Evolutionary conservation across 2,329 filamentous ascomycete species (phyloP), one percentile per base, ranked within the genome.

Genomic region (Fusarium dlaminii): DNA sequence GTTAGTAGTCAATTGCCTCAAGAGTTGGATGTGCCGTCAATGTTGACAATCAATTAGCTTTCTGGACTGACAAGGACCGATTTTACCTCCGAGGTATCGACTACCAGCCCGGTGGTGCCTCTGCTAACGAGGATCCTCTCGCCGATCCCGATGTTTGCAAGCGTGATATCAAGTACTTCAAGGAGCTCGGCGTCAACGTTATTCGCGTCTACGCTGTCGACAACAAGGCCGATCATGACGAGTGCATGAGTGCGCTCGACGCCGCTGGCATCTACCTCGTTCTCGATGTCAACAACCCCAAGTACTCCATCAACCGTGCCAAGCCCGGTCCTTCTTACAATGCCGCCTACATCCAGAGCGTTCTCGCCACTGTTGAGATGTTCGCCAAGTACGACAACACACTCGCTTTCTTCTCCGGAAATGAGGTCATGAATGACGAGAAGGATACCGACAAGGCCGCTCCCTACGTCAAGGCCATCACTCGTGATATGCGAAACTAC

Each of bases 151-250:
- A 83, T 8, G 84, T 87, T 79, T 98, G 95, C 89, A 88, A 90
- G 82, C 92, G 95, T 74, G 94, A 97, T 80, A 92, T 98, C 77
- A 84, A 85, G 58, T 87, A 94, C 81, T 97, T 98, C 90, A 90
- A 94, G 86, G 89, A 94, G 75, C 88, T 98, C 57, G 94, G 95
- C 55, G 86, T 98, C 84, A 98, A 98, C 87, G 95, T 94, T 32
- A 88, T 98, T 80, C 95, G 95, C 83, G 93, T 98, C 71, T 98
- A 98, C 88, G 94, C 93, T 22, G 91, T 97, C 76, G 95, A 98
- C 87, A 98, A 98, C 88, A 91, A 91, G 57, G 85, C 87, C 77
- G 84, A 92, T 82, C 95, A 98, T 85, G 91, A 95, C 78, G 88
- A 90, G 72, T 98, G 95, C 87, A 98, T 98, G 95, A 86, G 88